These are phyloP conservation scores for Orbilia blumenaviensis DNA, from an alignment of 2,329 filamentous ascomycete genomes.

Conservation along the genomic window DNA sequence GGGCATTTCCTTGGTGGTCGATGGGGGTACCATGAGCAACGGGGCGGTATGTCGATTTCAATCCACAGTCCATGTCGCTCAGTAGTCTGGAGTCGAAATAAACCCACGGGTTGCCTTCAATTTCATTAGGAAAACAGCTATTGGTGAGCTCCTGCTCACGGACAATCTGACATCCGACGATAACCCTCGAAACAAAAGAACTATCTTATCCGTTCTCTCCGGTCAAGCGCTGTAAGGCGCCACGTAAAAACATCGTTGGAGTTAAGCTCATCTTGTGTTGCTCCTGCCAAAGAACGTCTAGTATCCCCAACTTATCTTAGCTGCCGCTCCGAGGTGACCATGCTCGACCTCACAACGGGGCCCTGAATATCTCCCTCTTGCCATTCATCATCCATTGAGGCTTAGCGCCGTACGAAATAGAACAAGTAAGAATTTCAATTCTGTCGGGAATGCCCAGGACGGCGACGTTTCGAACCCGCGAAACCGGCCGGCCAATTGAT, in stretches of 20 bases:
- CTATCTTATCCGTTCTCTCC: conserved; percentile 8
- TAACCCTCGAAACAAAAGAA: conserved; percentile 33
- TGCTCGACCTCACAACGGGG: conserved; percentile 23
- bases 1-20: no score
- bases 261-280: conserved; percentile 27
- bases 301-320: conserved; percentile 36
- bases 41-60: no score
- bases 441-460: neutral
- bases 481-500: no score
- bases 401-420: conserved; percentile 50
- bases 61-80: no score
- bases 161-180: conserved; percentile 29
- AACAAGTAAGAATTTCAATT: conserved; percentile 21
- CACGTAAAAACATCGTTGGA: conserved; percentile 18
- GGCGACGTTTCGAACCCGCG: conserved; percentile 11
- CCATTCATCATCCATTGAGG: neutral
- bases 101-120: conserved; percentile 31
- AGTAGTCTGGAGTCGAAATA: neutral
- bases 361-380: conserved; percentile 38
- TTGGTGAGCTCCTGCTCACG: conserved; percentile 30
- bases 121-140: conserved; percentile 4
- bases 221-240: neutral
- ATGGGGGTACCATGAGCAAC: no score
- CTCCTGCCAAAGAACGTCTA: conserved; percentile 50
- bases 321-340: conserved; percentile 49